Evolutionary conservation across 2,329 filamentous ascomycete species (phyloP).

Genomic region (Aspergillus costaricaensis): DNA sequence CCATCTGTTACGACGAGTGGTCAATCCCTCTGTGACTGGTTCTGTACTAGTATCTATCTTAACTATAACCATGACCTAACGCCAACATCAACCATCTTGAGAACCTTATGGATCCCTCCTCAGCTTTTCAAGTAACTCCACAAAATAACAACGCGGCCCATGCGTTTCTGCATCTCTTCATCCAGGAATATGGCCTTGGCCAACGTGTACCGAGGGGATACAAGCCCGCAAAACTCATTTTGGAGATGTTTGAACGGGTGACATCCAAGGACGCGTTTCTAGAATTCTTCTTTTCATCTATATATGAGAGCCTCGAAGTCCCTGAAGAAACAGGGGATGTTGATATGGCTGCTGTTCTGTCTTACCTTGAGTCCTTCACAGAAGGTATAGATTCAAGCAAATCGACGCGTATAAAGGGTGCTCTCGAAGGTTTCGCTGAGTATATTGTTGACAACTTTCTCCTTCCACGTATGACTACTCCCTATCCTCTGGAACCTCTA

Average conservation of each 20-base stretch:
- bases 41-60: not conserved
- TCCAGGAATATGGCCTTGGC: not conserved
- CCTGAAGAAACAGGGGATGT: no score
- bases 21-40: no score
- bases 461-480: no score
- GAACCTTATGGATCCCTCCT: not conserved
- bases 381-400: not conserved
- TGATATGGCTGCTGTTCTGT: not conserved
- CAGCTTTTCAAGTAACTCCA: not conserved
- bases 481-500: no score
- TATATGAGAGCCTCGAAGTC: no score
- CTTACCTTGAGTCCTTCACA: not conserved
- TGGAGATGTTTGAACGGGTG: not conserved
- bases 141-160: not conserved
- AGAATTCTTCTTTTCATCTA: no score
- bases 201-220: not conserved
- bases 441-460: no score
- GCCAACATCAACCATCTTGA: not conserved
- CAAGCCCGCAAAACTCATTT: not conserved
- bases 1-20: no score
- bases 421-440: slow-evolving; percentile 20
- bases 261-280: not conserved
- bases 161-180: not conserved
- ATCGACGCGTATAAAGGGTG: not conserved
- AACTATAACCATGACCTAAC: not conserved